Evolutionary conservation across 345 rosid genomes (phyloP), one percentile per base, ranked within the genome.

Genomic region (Murraya paniculata): DNA sequence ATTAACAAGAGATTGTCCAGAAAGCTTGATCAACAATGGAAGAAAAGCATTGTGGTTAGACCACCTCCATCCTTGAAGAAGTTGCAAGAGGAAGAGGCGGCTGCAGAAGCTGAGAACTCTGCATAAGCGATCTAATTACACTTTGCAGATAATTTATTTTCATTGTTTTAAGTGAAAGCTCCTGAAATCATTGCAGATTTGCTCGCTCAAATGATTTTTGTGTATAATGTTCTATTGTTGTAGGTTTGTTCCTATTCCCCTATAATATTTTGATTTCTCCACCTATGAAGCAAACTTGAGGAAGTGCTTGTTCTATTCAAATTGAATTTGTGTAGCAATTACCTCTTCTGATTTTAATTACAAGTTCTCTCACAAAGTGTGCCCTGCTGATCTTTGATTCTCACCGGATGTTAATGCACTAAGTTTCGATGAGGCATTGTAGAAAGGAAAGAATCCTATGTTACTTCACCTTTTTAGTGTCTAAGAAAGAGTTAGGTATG

Each of bases 1-100:
- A 89, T 95, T 71, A 85, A 82, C 85, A 92, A 93, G 85, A 88
- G 99, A 75, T 78, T 92, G 80, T 95, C 98, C n/a, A 93, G 98
- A 82, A 95, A 93, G 85, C 89, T 93, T 2, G 98, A 95, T 80
- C 68, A 90, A 53, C 84, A 90, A 80, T 95, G 97, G 97, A 92
- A 95, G 97, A 93, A 88, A 64, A 90, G 93, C 87, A 92, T 92
- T 74, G 89, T 95, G 41, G 88, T 88, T n/a, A 87, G 91, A 76
- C 98, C 98, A 24, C 89, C 96, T 62, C 98, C 99, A 69, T 89
- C 98, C 10, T 78, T 93, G 80, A 90, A 75, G 77, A 92, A 92
- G 79, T 67, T 92, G 80, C 89, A 72, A 83, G 96, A 87, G 83
- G 94, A 95, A 84, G 96, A 91, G 85, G 96, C 93, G 58, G 98